Evolutionary conservation across 257 asterid genomes (phyloP).

Genomic region (Solanum dulcamara): DNA sequence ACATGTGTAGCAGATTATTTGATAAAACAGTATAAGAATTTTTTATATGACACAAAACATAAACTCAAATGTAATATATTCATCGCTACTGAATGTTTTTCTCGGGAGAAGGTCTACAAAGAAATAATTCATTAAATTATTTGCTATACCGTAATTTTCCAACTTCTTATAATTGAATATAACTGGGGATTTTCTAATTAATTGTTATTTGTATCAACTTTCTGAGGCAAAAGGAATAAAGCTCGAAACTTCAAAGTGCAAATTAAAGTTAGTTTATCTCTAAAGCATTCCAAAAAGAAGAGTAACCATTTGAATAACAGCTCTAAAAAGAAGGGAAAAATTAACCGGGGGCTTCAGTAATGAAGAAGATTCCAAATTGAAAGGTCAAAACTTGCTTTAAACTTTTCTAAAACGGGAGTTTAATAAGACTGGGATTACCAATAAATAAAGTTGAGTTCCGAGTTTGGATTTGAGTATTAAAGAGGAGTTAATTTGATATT

Average conservation of each 20-base stretch:
- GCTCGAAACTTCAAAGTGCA: neutral
- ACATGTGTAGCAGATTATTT: neutral
- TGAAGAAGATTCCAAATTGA: neutral
- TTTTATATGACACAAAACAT: neutral
- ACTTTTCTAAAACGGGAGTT: neutral
- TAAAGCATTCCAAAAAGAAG: neutral
- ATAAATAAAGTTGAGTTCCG: neutral
- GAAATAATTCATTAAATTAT: neutral
- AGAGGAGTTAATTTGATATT: no score
- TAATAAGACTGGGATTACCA: neutral
- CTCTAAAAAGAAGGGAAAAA: neutral
- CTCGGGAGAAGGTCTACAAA: neutral
- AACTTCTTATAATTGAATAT: neutral
- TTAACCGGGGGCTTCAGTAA: neutral
- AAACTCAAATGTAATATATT: neutral
- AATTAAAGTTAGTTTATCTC: neutral
- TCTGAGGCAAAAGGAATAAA: neutral
- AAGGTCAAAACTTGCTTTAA: neutral
- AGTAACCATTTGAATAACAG: neutral
- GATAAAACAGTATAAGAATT: fast-evolving
- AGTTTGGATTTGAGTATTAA: neutral
- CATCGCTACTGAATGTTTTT: neutral
- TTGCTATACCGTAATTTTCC: neutral
- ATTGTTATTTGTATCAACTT: neutral
- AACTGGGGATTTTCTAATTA: neutral